Conservation (phyloP, 2,329 filamentous ascomycete genomes). For the Nemania sp. region DNA sequence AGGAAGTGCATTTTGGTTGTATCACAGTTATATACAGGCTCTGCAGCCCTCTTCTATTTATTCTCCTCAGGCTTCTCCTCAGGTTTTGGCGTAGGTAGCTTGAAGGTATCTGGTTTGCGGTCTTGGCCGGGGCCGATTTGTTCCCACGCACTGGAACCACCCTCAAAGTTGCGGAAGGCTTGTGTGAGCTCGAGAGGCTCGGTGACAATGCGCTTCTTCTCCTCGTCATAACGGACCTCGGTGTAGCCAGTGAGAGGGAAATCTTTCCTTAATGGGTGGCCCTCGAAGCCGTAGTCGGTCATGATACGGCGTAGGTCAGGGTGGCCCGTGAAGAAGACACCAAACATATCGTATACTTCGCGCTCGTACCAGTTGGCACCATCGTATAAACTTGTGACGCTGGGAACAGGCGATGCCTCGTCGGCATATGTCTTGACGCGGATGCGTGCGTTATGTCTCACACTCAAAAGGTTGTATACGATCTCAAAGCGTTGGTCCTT, state of each 20-base stretch:
- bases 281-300: slow-evolving; percentile 99
- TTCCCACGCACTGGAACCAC: slow-evolving; percentile 79
- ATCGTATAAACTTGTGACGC: slow-evolving; percentile 86
- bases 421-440: slow-evolving; percentile 99
- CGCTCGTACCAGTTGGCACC: slow-evolving; percentile 99
- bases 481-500: slow-evolving; percentile 96
- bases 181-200: slow-evolving; percentile 98
- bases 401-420: slow-evolving; percentile 92
- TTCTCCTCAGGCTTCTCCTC: slow-evolving; percentile 94
- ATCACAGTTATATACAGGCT: slow-evolving; percentile 52
- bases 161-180: slow-evolving; percentile 98
- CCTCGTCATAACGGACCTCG: slow-evolving; percentile 97
- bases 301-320: slow-evolving; percentile 97
- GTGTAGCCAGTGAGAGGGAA: slow-evolving; percentile 99
- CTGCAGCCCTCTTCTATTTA: slow-evolving; percentile 71
- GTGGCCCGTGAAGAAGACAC: slow-evolving; percentile 95
- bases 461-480: slow-evolving; percentile 95
- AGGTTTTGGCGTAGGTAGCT: slow-evolving; percentile 93
- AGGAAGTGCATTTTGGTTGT: slow-evolving; percentile 42
- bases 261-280: slow-evolving; percentile 96
- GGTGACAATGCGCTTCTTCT: slow-evolving; percentile 99
- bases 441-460: slow-evolving; percentile 96
- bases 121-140: slow-evolving; percentile 76
- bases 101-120: slow-evolving; percentile 87
- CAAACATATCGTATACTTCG: slow-evolving; percentile 97